Evolutionary conservation across 768 basidiomycete species (phyloP).

Genomic region (Boletus subcaerulescens): DNA sequence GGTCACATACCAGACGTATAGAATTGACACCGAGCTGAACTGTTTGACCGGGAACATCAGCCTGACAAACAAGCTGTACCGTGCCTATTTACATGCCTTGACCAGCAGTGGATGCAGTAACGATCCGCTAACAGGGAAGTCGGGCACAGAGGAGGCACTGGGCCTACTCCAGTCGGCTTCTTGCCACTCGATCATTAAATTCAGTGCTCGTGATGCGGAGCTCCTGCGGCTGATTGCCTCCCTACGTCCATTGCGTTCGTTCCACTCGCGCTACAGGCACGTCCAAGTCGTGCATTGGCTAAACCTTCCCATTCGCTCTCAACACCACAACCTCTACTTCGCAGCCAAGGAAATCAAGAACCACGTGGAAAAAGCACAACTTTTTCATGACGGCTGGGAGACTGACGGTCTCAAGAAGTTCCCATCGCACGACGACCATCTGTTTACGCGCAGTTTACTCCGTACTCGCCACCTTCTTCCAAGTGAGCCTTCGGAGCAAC

Average conservation of each 20-base stretch:
- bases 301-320: conserved; percentile 20
- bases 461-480: conserved; percentile 14
- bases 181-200: conserved; percentile 39
- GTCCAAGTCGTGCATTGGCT: conserved; percentile 12
- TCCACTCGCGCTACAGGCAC: conserved; percentile 31
- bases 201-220: conserved; percentile 27
- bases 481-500: background rate
- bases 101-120: conserved; percentile 34
- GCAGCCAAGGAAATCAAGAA: conserved; percentile 27
- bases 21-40: conserved; percentile 30
- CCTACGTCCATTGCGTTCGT: conserved; percentile 35
- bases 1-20: conserved; percentile 28
- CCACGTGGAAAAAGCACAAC: conserved; percentile 15
- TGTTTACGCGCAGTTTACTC: conserved; percentile 16
- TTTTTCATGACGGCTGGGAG: background rate
- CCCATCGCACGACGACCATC: conserved; percentile 2
- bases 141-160: conserved; percentile 46
- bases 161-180: conserved; percentile 36
- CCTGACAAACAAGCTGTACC: conserved; percentile 32
- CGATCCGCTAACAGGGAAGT: conserved; percentile 44
- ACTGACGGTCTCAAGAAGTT: conserved; percentile 1
- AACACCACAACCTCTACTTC: conserved; percentile 26
- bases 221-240: conserved; percentile 34
- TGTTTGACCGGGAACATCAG: conserved; percentile 27
- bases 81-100: conserved; percentile 44